Evolutionary conservation across 345 rosid genomes (phyloP).

Genomic region (Pelargonium nanum): DNA sequence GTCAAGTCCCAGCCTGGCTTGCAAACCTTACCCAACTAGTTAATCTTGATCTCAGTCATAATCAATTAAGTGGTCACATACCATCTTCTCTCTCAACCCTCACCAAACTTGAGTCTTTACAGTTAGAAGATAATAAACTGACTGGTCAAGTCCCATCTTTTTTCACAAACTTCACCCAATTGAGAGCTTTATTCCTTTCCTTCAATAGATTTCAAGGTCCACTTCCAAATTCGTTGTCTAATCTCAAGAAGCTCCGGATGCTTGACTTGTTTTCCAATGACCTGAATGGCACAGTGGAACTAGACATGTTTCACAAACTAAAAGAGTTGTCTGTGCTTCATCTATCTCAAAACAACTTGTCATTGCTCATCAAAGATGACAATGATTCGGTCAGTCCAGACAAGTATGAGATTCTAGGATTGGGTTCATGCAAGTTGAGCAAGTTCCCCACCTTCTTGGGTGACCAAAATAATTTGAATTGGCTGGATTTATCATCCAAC

Average conservation of each 20-base stretch:
- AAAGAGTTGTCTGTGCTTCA: neutral
- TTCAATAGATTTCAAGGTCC: slow-evolving; percentile 12
- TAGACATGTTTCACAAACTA: slow-evolving; percentile 7
- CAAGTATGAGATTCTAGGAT: neutral
- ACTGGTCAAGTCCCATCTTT: neutral
- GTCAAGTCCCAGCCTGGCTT: neutral
- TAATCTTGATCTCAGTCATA: slow-evolving; percentile 2
- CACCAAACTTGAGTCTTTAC: neutral
- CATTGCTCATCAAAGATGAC: neutral
- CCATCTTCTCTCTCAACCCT: neutral
- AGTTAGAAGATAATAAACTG: neutral
- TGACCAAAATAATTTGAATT: neutral
- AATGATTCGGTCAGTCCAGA: neutral
- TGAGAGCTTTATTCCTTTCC: neutral
- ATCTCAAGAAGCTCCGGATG: neutral
- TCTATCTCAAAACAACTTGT: slow-evolving; percentile 10
- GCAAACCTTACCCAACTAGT: slow-evolving; percentile 4
- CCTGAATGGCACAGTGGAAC: slow-evolving; percentile 9
- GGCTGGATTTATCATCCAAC: slow-evolving; percentile 13
- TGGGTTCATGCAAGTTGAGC: slow-evolving; percentile 16
- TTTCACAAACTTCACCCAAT: slow-evolving; percentile 6
- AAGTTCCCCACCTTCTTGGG: slow-evolving; percentile 16
- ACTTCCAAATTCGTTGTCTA: slow-evolving; percentile 12
- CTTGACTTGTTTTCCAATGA: neutral
- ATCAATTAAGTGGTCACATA: slow-evolving; percentile 4